A percentile compares a stretch with the other conserved stretches of the same genome.
Evolutionary conservation across 768 basidiomycete genomes (phyloP).

Genomic region (Kwoniella sp.): DNA sequence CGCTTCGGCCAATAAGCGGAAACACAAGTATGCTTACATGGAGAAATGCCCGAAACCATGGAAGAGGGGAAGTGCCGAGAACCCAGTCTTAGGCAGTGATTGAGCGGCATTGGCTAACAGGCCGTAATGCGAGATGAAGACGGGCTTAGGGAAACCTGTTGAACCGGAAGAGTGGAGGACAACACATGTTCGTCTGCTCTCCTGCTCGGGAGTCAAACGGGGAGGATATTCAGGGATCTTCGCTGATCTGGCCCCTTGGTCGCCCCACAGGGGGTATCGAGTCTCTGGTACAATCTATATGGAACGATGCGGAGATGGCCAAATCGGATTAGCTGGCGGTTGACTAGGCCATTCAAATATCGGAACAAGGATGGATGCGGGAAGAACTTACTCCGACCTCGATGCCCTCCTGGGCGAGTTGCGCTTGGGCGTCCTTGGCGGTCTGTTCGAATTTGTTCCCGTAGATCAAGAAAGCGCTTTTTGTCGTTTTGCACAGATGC

Average conservation of each 20-base stretch:
- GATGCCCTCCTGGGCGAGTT: conserved; percentile 47
- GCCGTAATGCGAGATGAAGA: conserved; percentile 50
- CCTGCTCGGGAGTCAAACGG: conserved; percentile 44
- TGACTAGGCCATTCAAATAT: not conserved
- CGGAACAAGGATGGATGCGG: not conserved
- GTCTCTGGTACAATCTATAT: conserved; percentile 50
- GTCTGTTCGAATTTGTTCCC: conserved; percentile 56
- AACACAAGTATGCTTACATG: conserved; percentile 36
- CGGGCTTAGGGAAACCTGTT: conserved; percentile 54
- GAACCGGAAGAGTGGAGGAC: conserved; percentile 53
- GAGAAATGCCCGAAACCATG: conserved; percentile 53
- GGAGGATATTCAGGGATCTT: conserved; percentile 39
- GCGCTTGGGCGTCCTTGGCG: conserved; percentile 55
- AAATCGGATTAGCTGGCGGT: too few species aligned
- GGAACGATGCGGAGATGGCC: not conserved
- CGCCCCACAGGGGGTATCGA: conserved; percentile 59
- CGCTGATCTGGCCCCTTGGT: conserved; percentile 53
- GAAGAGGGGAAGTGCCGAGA: conserved; percentile 51
- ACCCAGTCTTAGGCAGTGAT: conserved; percentile 44
- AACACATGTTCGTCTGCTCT: conserved; percentile 39
- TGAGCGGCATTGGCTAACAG: conserved; percentile 38
- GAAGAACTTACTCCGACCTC: conserved; percentile 25
- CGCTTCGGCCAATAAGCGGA: not conserved
- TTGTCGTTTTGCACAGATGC: conserved; percentile 59
- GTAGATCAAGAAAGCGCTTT: conserved; percentile 58